Evolutionary conservation across 768 basidiomycete species (phyloP).

Genomic region (Mycena galericulata): DNA sequence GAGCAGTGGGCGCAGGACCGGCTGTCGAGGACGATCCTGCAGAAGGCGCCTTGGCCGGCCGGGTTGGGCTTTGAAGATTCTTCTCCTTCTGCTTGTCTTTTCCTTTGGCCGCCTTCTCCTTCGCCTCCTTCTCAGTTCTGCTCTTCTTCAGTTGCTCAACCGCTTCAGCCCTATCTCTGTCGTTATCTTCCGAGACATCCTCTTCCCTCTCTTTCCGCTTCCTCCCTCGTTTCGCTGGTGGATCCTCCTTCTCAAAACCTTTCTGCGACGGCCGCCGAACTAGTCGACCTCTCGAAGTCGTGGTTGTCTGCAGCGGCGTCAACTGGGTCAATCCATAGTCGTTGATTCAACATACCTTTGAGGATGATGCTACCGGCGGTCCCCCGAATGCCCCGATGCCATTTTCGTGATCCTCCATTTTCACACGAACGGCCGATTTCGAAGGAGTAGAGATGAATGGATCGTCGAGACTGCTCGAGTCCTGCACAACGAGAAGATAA

Average conservation of each 20-base stretch:
- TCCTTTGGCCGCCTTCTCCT: slow-evolving; percentile 14
- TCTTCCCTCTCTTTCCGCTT: slow-evolving; percentile 49
- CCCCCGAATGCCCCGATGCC: slow-evolving; percentile 7
- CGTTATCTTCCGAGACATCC: slow-evolving; percentile 29
- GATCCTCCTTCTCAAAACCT: slow-evolving; percentile 37
- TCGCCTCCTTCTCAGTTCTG: slow-evolving; percentile 27
- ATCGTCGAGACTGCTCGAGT: slow-evolving; percentile 31
- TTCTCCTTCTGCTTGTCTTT: slow-evolving; percentile 31
- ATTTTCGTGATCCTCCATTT: slow-evolving; percentile 29
- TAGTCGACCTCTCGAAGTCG: slow-evolving; percentile 30
- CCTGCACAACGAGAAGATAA: slow-evolving; percentile 17
- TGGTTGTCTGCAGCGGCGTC: slow-evolving; percentile 27
- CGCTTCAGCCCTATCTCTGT: slow-evolving; percentile 18
- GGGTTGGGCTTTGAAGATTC: slow-evolving; percentile 47
- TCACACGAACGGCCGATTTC: slow-evolving; percentile 29
- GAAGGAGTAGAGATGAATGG: slow-evolving; percentile 20
- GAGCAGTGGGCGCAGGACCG: slow-evolving; percentile 39
- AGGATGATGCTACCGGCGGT: slow-evolving; percentile 19
- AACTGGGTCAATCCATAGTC: slow-evolving; percentile 2
- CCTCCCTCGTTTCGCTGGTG: slow-evolving; percentile 36
- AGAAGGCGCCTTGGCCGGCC: slow-evolving; percentile 29
- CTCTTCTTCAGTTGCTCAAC: slow-evolving; percentile 31
- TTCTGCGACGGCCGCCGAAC: slow-evolving; percentile 45
- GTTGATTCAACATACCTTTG: slow-evolving; percentile 18
- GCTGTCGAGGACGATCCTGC: slow-evolving; percentile 27